phyloP scores from a whole-genome alignment of 2,329 filamentous ascomycete species.

The Pseudopyrenochaeta lycopersici region DNA sequence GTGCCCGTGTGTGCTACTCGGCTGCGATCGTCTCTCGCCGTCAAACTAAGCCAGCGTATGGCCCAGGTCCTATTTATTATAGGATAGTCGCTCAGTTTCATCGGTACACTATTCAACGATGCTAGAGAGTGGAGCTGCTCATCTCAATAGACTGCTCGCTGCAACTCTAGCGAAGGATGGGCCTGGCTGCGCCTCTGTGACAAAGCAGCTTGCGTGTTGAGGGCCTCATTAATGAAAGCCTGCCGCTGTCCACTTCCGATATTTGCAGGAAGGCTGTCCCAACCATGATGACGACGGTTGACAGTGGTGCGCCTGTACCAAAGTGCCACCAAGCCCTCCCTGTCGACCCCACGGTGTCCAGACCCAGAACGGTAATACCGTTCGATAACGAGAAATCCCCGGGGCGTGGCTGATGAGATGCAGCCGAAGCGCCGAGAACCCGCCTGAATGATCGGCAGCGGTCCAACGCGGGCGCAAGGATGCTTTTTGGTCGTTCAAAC shows the following conservation, averaged over 20 bases:
- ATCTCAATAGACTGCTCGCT: conserved; percentile 14
- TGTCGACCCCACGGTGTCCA: conserved; percentile 42
- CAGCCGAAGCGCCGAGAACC: conserved; percentile 48
- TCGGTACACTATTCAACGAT: conserved; percentile 3
- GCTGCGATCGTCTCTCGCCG: conserved; percentile 6
- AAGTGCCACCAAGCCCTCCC: conserved; percentile 22
- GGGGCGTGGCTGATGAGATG: conserved; percentile 42
- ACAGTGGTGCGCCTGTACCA: conserved; percentile 15
- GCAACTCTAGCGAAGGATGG: conserved; percentile 19
- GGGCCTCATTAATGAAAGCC: conserved; percentile 4
- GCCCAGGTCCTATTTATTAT: conserved; percentile 12
- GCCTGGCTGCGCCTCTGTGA: conserved; percentile 27
- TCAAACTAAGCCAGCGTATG: conserved; percentile 9
- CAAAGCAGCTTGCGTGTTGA: conserved; percentile 25
- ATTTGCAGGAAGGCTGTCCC: conserved; percentile 13
- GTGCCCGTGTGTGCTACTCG: too few species aligned
- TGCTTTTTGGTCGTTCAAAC: conserved; percentile 36
- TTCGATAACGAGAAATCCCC: conserved; percentile 50
- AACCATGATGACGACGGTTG: conserved; percentile 21
- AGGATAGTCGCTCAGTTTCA: background rate
- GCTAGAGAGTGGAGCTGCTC: conserved; percentile 17
- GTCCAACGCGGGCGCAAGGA: conserved; percentile 40
- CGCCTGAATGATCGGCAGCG: conserved; percentile 49
- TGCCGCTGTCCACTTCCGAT: conserved; percentile 21
- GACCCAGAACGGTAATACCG: conserved; percentile 41